Evolutionary conservation across 352 stramenopile genomes (phyloP).

Genomic region (Blastocystis sp.): DNA sequence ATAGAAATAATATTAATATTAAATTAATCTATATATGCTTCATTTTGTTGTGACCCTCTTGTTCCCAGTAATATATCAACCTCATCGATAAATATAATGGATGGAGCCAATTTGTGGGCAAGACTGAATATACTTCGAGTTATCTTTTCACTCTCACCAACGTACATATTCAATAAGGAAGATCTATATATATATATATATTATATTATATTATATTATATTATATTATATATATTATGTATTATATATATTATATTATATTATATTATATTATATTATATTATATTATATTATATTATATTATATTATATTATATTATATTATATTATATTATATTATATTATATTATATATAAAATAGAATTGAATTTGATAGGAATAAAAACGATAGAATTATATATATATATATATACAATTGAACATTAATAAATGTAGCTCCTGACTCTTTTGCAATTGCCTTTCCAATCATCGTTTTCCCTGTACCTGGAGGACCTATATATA

Average conservation of each 20-base stretch:
- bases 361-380: too few species aligned
- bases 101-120: conserved; percentile 60
- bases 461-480: conserved; percentile 72
- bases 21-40: too few species aligned
- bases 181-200: conserved; percentile 19
- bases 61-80: conserved; percentile 70
- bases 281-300: too few species aligned
- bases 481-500: conserved; percentile 56
- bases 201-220: too few species aligned
- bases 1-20: too few species aligned
- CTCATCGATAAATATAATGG: conserved; percentile 71
- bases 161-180: conserved; percentile 37
- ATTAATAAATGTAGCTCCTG: conserved; percentile 43
- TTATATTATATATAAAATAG: too few species aligned
- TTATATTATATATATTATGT: too few species aligned
- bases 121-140: conserved; percentile 62
- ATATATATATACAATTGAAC: conserved; percentile 2
- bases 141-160: conserved; percentile 56
- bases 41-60: conserved; percentile 46
- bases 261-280: too few species aligned
- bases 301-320: too few species aligned
- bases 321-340: too few species aligned
- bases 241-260: too few species aligned
- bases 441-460: conserved; percentile 69
- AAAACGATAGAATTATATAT: too few species aligned